These are phyloP conservation scores for Discostella stelligera DNA, from an alignment of 352 stramenopile species.

Conservation along the genomic window DNA sequence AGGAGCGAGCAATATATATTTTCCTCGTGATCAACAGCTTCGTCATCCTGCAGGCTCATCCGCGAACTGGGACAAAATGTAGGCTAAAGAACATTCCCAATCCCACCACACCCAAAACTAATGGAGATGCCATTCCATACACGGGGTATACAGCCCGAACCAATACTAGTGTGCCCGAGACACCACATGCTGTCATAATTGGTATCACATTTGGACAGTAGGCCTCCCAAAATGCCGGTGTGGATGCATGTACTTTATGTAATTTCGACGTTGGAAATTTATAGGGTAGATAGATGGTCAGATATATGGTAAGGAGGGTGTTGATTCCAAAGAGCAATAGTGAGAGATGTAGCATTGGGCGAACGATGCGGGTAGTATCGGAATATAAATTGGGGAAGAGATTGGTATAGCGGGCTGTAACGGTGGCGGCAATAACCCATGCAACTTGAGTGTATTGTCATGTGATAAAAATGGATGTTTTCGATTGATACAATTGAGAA, in stretches of 20 bases:
- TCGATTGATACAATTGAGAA: neutral
- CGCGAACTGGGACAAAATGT: slow-evolving; percentile 90
- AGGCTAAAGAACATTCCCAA: slow-evolving; percentile 90
- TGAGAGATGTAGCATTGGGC: slow-evolving; percentile 54
- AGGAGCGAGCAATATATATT: too few species aligned
- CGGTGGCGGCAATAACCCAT: slow-evolving; percentile 28
- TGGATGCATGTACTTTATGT: slow-evolving; percentile 52
- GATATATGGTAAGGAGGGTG: slow-evolving; percentile 53
- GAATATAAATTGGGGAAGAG: slow-evolving; percentile 52
- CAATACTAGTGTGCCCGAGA: slow-evolving; percentile 78
- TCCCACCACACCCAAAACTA: slow-evolving; percentile 87
- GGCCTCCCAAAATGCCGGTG: slow-evolving; percentile 62
- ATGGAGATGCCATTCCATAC: slow-evolving; percentile 89
- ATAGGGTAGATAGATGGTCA: slow-evolving; percentile 71
- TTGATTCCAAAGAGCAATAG: slow-evolving; percentile 53
- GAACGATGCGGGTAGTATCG: slow-evolving; percentile 46
- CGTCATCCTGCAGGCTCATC: neutral
- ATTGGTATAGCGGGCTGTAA: slow-evolving; percentile 36
- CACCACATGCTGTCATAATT: slow-evolving; percentile 82
- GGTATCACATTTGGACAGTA: slow-evolving; percentile 92
- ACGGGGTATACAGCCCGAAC: slow-evolving; percentile 88
- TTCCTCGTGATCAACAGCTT: neutral
- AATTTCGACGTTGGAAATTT: slow-evolving; percentile 32
- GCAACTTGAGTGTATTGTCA: slow-evolving; percentile 17
- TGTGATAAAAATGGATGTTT: neutral